A percentile compares a stretch with the other conserved stretches of the same genome.
These are phyloP conservation scores for Trichoderma asperelloides DNA, from an alignment of 495 filamentous ascomycete genomes.

Conservation along the genomic window DNA sequence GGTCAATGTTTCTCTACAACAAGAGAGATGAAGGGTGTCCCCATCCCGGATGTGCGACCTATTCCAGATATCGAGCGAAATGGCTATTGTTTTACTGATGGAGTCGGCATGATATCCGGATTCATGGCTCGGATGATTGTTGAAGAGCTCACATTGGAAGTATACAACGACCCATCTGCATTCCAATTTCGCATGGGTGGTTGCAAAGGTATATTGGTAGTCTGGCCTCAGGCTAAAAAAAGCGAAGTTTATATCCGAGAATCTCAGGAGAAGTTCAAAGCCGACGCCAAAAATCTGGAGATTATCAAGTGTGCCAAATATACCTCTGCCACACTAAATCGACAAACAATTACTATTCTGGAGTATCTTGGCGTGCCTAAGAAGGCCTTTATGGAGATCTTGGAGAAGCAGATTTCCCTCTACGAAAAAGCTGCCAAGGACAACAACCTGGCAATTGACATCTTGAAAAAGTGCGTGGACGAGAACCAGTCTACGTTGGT, in stretches of 20 bases:
- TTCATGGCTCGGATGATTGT: conserved; percentile 64
- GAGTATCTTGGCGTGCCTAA: conserved; percentile 67
- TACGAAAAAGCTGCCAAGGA: conserved; percentile 62
- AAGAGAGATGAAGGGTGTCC: conserved; percentile 47
- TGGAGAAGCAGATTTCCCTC: conserved; percentile 51
- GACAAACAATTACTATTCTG: conserved; percentile 80
- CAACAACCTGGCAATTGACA: conserved; percentile 47
- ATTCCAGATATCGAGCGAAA: conserved; percentile 60
- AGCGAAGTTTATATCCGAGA: conserved; percentile 65
- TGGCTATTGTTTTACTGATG: conserved; percentile 73
- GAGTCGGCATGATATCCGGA: conserved; percentile 83
- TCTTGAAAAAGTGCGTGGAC: conserved; percentile 71
- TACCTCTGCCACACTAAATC: conserved; percentile 68
- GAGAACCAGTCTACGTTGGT: conserved; percentile 70
- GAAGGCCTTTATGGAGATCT: conserved; percentile 55
- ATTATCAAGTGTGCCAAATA: conserved; percentile 74
- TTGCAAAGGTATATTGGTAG: conserved; percentile 78
- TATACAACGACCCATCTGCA: conserved; percentile 54
- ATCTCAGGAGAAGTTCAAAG: conserved; percentile 83
- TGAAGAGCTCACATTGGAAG: conserved; percentile 49
- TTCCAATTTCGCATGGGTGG: conserved; percentile 90
- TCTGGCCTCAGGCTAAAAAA: conserved; percentile 51
- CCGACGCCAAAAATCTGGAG: conserved; percentile 62
- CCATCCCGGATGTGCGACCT: conserved; percentile 30
- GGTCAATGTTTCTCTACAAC: conserved; percentile 97